Conservation (phyloP, 106 monocot genomes). For the Dioscorea dumetorum region DNA sequence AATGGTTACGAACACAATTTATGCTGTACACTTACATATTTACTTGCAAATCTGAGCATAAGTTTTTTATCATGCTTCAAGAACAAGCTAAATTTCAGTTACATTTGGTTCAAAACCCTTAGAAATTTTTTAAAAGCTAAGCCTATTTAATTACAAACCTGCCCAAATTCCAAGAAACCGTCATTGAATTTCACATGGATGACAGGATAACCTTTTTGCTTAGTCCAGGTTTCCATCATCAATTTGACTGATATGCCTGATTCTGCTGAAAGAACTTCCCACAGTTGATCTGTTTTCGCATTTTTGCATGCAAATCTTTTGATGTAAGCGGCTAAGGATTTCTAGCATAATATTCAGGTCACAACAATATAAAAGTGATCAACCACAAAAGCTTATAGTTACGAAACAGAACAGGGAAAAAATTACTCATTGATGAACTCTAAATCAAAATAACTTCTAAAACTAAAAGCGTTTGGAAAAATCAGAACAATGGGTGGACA, state of each 20-base stretch:
- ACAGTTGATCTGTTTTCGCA: not conserved
- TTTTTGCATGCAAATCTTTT: not conserved
- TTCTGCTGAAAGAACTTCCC: constrained; percentile 4
- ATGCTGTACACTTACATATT: too few relatives aligned
- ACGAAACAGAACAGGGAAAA: too few relatives aligned
- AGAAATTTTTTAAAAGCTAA: too few relatives aligned
- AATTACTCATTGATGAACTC: too few relatives aligned
- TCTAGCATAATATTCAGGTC: not conserved
- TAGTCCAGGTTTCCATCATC: constrained; percentile 1
- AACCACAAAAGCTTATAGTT: not conserved
- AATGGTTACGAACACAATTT: too few relatives aligned
- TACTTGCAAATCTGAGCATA: too few relatives aligned
- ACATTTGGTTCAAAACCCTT: too few relatives aligned
- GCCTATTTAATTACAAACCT: not conserved
- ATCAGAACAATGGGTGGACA: too few relatives aligned
- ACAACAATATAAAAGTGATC: not conserved
- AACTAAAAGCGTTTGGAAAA: too few relatives aligned
- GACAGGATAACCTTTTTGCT: constrained; percentile 3
- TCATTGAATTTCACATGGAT: not conserved
- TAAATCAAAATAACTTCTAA: too few relatives aligned
- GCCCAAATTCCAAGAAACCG: not conserved
- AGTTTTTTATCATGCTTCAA: too few relatives aligned
- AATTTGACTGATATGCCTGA: constrained; percentile 1
- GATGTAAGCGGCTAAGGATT: not conserved
- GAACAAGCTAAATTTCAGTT: too few relatives aligned